A percentile compares a stretch with the other conserved stretches of the same genome.
Conservation (phyloP, 768 basidiomycete species). For the Amanita rubescens region DNA sequence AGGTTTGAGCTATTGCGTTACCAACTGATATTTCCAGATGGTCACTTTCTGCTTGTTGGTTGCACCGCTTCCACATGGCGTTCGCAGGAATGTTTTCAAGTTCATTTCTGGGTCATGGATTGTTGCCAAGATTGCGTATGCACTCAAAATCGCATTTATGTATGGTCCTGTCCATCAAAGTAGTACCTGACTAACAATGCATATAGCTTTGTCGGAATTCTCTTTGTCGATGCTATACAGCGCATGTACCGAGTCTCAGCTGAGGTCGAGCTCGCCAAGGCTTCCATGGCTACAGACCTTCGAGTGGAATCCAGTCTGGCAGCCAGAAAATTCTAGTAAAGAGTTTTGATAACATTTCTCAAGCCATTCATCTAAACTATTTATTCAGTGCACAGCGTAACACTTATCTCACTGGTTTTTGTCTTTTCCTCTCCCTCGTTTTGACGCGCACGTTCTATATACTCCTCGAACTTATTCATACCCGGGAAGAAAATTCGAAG, state of each 20-base stretch:
- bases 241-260: slow-evolving; percentile 81
- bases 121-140: slow-evolving; percentile 85
- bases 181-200: neutral
- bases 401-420: slow-evolving; percentile 88
- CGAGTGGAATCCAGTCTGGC: slow-evolving; percentile 84
- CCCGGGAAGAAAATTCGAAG: slow-evolving; percentile 82
- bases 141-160: slow-evolving; percentile 93
- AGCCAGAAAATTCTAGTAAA: slow-evolving; percentile 90
- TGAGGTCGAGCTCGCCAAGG: slow-evolving; percentile 63
- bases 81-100: slow-evolving; percentile 64
- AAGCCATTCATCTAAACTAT: neutral
- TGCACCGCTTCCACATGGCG: slow-evolving; percentile 70
- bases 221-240: slow-evolving; percentile 90
- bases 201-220: slow-evolving; percentile 68
- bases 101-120: slow-evolving; percentile 64
- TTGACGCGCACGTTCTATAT: slow-evolving; percentile 91
- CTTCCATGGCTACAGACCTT: slow-evolving; percentile 47
- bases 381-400: slow-evolving; percentile 72
- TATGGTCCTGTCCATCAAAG: slow-evolving; percentile 27
- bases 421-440: slow-evolving; percentile 92
- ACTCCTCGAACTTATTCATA: slow-evolving; percentile 83
- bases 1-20: neutral
- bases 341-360: slow-evolving; percentile 9
- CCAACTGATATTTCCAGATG: slow-evolving; percentile 42
- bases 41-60: slow-evolving; percentile 80